Base-by-base conservation (phyloP, 148 eudicot species). In the Dysphania ambrosioides region DNA sequence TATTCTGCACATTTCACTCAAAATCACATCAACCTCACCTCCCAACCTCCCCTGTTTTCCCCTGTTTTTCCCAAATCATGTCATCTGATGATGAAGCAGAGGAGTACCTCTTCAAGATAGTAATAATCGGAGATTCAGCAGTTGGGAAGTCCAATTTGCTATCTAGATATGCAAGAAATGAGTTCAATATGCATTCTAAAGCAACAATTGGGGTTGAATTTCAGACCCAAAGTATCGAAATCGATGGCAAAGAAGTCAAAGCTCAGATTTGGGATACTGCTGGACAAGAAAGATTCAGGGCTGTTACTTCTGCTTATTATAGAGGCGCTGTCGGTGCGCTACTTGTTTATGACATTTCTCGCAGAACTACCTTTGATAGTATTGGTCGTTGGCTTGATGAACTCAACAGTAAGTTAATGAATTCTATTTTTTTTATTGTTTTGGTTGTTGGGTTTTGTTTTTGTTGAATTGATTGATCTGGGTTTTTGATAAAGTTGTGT, bases 211-310 rank as follows among this genome's bases (percentile, higher is more conserved):
- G 91, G 4, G 91, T 88, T 0, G 91, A 88, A 70, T 88, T 88
- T 31, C 91, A 88, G 65, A 88, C 91, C 0, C 87, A 84, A 66
- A 86, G 85, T 38, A 79, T 88, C 72, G 91, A 84, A 21, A 83
- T 88, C 31, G 91, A 84, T 42, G 89, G 89, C 0, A 86, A 86
- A 68, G 89, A 86, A 23, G 87, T 88, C 6, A 86, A 86, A 72
- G 91, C 91, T 62, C 91, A 88, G 86, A 86, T 88, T 80, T 88
- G 91, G 91, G 91, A 88, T 74, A 88, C 91, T 63, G 91, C 91
- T 27, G 91, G 89, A 29, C 91, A 88, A 74, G 91, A 88, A 44
- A 79, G 91, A 7, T 88, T 88, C 40, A 83, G 91, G 1, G 91
- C 91, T 47, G 91, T 88, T 57, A 88, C 91, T n/a, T 88, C 91